phyloP scores from a whole-genome alignment of 1,139 yeast species.

The Yamadazyma epiphylla region DNA sequence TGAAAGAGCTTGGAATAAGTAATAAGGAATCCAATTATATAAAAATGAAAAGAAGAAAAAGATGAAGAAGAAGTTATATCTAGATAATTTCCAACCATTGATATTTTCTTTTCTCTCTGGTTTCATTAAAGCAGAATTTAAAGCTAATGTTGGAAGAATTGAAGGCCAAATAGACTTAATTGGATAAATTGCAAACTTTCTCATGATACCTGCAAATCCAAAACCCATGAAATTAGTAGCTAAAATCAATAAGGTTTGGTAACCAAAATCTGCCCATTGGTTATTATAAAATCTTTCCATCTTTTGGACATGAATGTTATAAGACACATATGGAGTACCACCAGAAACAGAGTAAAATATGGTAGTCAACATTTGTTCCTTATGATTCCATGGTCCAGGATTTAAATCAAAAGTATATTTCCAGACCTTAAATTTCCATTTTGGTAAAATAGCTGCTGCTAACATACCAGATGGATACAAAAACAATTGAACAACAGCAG shows the following conservation, averaged over 20 bases:
- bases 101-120: constrained; percentile 36
- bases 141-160: constrained; percentile 49
- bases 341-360: constrained; percentile 20
- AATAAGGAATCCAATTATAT: constrained; percentile 30
- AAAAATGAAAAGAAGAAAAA: constrained; percentile 19
- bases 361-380: constrained; percentile 61
- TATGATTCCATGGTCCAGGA: constrained; percentile 56
- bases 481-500: constrained; percentile 33
- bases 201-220: constrained; percentile 56
- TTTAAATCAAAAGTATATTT: constrained; percentile 35
- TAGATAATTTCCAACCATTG: constrained; percentile 28
- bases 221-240: constrained; percentile 57
- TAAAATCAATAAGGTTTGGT: constrained; percentile 44
- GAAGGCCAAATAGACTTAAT: constrained; percentile 53
- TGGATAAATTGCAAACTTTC: constrained; percentile 54
- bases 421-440: constrained; percentile 25
- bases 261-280: constrained; percentile 43
- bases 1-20: constrained; percentile 24
- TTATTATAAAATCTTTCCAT: constrained; percentile 31
- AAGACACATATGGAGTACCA: constrained; percentile 16
- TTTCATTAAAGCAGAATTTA: constrained; percentile 46
- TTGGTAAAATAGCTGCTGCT: constrained; percentile 45
- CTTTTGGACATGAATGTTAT: constrained; percentile 37
- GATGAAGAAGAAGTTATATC: constrained; percentile 23
- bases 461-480: constrained; percentile 55